A percentile compares a stretch with the other conserved stretches of the same genome.
These are phyloP conservation scores for Talaromyces albobiverticillius DNA, from an alignment of 2,329 filamentous ascomycete species.

Conservation along the genomic window DNA sequence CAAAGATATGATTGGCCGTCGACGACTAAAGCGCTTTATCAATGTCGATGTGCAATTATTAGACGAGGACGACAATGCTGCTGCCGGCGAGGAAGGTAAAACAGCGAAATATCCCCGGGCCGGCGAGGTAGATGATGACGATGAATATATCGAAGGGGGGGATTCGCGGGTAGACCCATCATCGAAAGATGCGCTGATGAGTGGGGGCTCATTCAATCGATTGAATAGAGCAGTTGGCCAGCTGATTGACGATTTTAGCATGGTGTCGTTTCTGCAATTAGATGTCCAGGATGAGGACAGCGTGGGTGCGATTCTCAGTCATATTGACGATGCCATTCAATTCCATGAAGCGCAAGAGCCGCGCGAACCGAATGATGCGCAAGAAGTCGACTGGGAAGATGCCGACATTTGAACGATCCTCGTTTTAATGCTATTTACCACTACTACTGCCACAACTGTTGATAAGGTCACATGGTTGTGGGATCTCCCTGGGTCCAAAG, in stretches of 20 bases:
- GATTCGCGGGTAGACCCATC: conserved; percentile 58
- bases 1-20: conserved; percentile 81
- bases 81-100: conserved; percentile 34
- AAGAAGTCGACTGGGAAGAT: conserved; percentile 53
- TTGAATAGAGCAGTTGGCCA: conserved; percentile 85
- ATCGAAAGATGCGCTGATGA: conserved; percentile 70
- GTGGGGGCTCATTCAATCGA: conserved; percentile 73
- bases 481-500: too few relatives aligned
- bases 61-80: conserved; percentile 62
- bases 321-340: conserved; percentile 92
- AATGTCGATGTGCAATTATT: conserved; percentile 80
- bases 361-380: conserved; percentile 69
- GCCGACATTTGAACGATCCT: conserved; percentile 21
- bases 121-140: background rate
- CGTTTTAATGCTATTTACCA: too few relatives aligned
- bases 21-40: conserved; percentile 84
- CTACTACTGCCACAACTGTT: too few relatives aligned
- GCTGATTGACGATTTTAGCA: conserved; percentile 94
- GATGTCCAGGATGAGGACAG: conserved; percentile 92
- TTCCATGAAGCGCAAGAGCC: conserved; percentile 93
- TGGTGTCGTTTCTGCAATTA: conserved; percentile 91
- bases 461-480: too few relatives aligned
- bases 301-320: conserved; percentile 76
- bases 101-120: background rate
- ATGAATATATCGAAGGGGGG: conserved; percentile 45